Evolutionary conservation across 2,329 filamentous ascomycete genomes (phyloP).

Genomic region (Westerdykella sp.): DNA sequence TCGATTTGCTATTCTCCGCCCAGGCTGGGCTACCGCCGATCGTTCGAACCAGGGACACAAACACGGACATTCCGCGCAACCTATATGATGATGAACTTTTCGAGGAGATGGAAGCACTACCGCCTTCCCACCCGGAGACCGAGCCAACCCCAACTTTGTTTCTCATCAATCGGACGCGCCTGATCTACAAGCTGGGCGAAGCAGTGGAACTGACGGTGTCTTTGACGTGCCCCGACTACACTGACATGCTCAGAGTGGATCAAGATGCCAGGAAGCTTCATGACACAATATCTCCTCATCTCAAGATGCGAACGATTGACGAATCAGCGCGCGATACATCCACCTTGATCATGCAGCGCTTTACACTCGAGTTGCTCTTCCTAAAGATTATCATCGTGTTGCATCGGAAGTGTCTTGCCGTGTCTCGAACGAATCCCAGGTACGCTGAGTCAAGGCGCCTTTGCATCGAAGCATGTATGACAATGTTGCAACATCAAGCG

Average conservation of each 20-base stretch:
- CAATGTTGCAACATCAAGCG: constrained; percentile 69
- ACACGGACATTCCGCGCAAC: constrained; percentile 69
- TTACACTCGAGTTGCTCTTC: constrained; percentile 77
- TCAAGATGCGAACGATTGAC: constrained; percentile 69
- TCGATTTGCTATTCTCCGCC: constrained; percentile 71
- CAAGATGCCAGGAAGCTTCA: constrained; percentile 51
- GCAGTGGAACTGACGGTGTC: constrained; percentile 63
- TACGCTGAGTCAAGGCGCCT: constrained; percentile 79
- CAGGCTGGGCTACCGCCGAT: constrained; percentile 58
- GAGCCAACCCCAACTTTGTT: constrained; percentile 73
- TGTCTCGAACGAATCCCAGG: constrained; percentile 68
- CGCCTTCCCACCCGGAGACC: constrained; percentile 58
- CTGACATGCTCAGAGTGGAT: constrained; percentile 57
- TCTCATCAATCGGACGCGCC: constrained; percentile 66
- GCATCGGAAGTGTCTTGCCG: constrained; percentile 79
- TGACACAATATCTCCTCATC: constrained; percentile 68
- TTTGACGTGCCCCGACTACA: constrained; percentile 56
- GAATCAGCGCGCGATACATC: constrained; percentile 65
- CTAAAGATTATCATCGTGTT: constrained; percentile 85
- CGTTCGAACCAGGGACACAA: constrained; percentile 67
- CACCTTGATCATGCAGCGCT: constrained; percentile 69
- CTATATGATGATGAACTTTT: constrained; percentile 76
- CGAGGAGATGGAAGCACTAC: constrained; percentile 60
- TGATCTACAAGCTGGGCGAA: constrained; percentile 63
- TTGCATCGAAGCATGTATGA: constrained; percentile 81